Base-by-base conservation (phyloP, 768 basidiomycete genomes). In the Holtermannia corniformis region DNA sequence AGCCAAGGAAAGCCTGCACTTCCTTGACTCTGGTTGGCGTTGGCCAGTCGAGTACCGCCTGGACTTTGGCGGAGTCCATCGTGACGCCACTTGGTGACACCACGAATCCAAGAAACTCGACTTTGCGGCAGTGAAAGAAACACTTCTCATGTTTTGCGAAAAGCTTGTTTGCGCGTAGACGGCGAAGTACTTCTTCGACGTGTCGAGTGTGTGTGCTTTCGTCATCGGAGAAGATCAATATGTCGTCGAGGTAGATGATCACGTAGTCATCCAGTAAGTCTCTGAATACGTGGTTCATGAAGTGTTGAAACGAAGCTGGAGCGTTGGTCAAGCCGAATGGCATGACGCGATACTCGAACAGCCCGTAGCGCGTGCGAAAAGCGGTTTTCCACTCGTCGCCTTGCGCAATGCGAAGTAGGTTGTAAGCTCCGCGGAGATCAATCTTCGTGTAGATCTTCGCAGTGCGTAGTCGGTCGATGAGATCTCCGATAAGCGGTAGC, bases 371-470 rank as follows among this genome's bases (percentile, higher is more conserved):
- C 7, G 32, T 37, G 32, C 32, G 32, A 37, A 37, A 37, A 37
- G 32, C 32, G 10, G 63, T 73, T 24, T 76, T 74, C 68, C 65
- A 72, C 42, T 67, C 52, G 32, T 71, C 63, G 0, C 55, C 67
- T 23, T 56, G 45, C 5, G 16, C 44, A 19, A 64, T 57, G 3
- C 56, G 21, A 12, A 70, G 40, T 14, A 55, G 59, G 55, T 59
- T 54, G 43, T 52, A 64, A 1, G 55, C 60, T 21, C 44, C 32
- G 10, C 50, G 41, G 28, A 63, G 49, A 43, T 64, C 60, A 23
- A 64, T 22, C 41, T 65, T 62, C 23, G 55, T 49, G 44, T 46
- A 60, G 47, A 40, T 13, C 22, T 45, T 46, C 14, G 56, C 58
- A 14, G 44, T 20, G 5, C 21, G 41, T 3, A 64, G 27, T 13